Evolutionary conservation across 306 rosid species (phyloP), one percentile per base, ranked within the genome.

Genomic region (Prunus padus): DNA sequence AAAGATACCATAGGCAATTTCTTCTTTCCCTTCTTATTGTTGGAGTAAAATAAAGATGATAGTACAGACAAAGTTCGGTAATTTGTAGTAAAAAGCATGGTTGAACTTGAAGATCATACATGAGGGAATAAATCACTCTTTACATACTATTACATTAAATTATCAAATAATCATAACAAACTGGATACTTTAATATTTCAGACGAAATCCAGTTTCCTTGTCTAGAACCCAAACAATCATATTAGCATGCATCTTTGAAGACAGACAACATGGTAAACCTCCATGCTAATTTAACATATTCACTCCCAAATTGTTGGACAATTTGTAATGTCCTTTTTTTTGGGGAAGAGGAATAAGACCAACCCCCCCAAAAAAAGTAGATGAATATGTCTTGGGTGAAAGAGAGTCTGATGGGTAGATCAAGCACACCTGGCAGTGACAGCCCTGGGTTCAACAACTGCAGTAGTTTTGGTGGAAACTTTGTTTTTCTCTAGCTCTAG

Each of bases 371-470:
- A 37, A 7, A 71, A 59, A 11, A 20, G 61, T n/a, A 55, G 52
- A 14, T 5, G 37, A 4, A 51, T 33, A 5, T 51, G 15, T 13
- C 22, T 18, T 31, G 22, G 31, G 2, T 4, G 19, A 40, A 4
- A 8, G 42, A 3, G 25, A 40, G 1, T 14, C 20, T 23, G 49
- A 26, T 26, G 7, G 26, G 12, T 18, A 18, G 67, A 30, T 80
- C 79, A 80, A 52, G 73, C 79, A 49, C 77, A 76, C 7, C 65
- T 67, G 23, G 89, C 84, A n/a, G 86, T 73, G 69, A 90, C 71
- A 23, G 83, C 75, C 78, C 67, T 81, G 9, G 85, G 50, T 67
- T 90, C 83, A 12, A 67, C 63, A 51, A 76, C 69, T 4, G 86
- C 33, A 49, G 56, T 84, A 44, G 61, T 84, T 12, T 69, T 25